Evolutionary conservation across 257 asterid species (phyloP).

Genomic region (Petrea volubilis): DNA sequence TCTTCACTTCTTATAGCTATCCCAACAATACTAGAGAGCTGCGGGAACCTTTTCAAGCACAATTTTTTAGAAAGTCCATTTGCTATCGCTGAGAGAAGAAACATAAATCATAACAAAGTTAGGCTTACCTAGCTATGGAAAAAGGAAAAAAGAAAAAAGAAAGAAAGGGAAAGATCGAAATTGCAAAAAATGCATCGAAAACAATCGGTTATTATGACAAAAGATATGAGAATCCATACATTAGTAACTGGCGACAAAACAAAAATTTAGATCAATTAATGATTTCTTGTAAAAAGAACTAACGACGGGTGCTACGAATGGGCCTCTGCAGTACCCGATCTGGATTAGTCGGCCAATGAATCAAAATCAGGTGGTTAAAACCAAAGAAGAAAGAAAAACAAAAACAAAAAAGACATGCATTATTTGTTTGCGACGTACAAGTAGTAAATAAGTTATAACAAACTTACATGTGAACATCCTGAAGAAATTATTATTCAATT

Average conservation of each 20-base stretch:
- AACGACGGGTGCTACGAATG: not conserved
- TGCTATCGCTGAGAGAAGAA: slow-evolving; percentile 33
- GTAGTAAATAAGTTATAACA: too few species aligned
- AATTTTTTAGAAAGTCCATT: slow-evolving; percentile 40
- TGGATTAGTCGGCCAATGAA: too few species aligned
- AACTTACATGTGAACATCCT: too few species aligned
- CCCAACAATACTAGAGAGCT: slow-evolving; percentile 31
- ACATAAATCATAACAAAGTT: not conserved
- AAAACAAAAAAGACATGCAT: too few species aligned
- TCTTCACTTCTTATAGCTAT: not conserved
- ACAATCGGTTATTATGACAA: not conserved
- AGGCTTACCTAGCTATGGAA: not conserved
- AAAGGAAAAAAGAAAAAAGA: too few species aligned
- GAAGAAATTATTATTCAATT: too few species aligned
- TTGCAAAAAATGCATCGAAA: too few species aligned
- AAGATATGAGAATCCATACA: not conserved
- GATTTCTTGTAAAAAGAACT: not conserved
- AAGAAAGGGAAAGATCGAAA: too few species aligned
- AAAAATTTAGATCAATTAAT: not conserved
- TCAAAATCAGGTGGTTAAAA: too few species aligned
- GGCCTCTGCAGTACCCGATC: too few species aligned
- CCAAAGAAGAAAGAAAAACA: too few species aligned
- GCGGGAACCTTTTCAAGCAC: slow-evolving; percentile 42
- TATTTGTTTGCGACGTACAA: too few species aligned
- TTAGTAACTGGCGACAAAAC: not conserved